Percentiles rank a stretch among this genome's conserved stretches.
These are phyloP conservation scores for Moesziomyces sp. DNA, from an alignment of 1,284 basidiomycete species.

Conservation along the genomic window DNA sequence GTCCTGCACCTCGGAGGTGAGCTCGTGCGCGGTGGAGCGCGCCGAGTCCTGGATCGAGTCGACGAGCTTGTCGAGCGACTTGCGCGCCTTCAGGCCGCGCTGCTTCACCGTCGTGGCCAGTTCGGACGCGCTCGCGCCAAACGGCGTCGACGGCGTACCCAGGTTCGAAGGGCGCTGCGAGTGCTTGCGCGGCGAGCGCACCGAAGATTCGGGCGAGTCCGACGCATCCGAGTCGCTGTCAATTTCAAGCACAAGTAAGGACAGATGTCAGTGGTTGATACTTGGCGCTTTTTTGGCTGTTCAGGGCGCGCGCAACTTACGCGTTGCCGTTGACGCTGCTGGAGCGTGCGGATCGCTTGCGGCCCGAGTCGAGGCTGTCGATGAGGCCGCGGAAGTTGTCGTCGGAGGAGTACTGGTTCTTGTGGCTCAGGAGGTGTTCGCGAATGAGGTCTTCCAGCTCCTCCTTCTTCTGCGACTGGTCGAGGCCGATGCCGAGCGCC, in stretches of 20 bases:
- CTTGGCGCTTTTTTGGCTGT: background rate
- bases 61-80: conserved; percentile 54
- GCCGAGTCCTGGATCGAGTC: conserved; percentile 43
- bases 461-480: conserved; percentile 47
- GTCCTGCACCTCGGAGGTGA: conserved; percentile 44
- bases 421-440: conserved; percentile 46
- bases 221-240: conserved; percentile 53
- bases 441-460: conserved; percentile 56
- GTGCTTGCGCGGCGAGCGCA: conserved; percentile 60
- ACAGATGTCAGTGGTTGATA: conserved; percentile 1
- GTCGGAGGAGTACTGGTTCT: conserved; percentile 35
- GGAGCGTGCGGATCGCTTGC: conserved; percentile 40
- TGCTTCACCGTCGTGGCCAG: conserved; percentile 32
- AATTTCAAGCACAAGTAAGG: background rate
- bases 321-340: conserved; percentile 48
- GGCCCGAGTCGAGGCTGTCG: conserved; percentile 51
- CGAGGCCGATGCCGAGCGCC: conserved; percentile 48
- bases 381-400: conserved; percentile 52
- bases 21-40: conserved; percentile 45
- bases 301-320: conserved; percentile 8
- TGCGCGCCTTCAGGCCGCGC: conserved; percentile 46
- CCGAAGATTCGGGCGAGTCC: conserved; percentile 48
- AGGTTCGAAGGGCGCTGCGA: conserved; percentile 41
- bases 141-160: conserved; percentile 38
- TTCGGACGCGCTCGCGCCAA: conserved; percentile 28